Conservation (phyloP, 2,329 filamentous ascomycete species). For the Alternaria triticimaculans region DNA sequence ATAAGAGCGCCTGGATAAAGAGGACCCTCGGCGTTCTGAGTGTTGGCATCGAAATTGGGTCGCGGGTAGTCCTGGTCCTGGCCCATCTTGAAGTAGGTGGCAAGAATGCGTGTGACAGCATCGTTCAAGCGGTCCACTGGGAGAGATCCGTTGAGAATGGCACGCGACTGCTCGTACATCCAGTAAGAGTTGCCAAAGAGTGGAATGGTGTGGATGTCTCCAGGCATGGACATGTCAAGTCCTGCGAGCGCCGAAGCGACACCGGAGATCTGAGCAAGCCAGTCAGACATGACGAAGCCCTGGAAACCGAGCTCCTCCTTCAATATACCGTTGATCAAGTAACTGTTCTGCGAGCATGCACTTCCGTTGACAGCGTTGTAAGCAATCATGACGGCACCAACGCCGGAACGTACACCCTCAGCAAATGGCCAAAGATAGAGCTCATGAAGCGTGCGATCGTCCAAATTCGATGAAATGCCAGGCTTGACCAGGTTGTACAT, state of each 20-base stretch:
- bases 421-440: slow-evolving; percentile 88
- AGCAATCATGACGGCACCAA: slow-evolving; percentile 82
- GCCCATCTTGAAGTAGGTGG: slow-evolving; percentile 76
- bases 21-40: slow-evolving; percentile 42
- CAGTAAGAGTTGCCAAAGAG: slow-evolving; percentile 62
- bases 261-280: slow-evolving; percentile 83
- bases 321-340: slow-evolving; percentile 80
- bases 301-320: slow-evolving; percentile 89
- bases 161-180: slow-evolving; percentile 75
- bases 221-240: slow-evolving; percentile 81
- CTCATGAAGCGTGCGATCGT: slow-evolving; percentile 77
- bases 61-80: slow-evolving; percentile 53
- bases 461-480: slow-evolving; percentile 66
- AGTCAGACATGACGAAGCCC: slow-evolving; percentile 74
- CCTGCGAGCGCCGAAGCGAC: slow-evolving; percentile 81
- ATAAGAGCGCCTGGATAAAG: slow-evolving; percentile 54
- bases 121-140: slow-evolving; percentile 85
- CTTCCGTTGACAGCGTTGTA: slow-evolving; percentile 65
- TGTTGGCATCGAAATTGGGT: slow-evolving; percentile 49
- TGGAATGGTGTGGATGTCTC: slow-evolving; percentile 65
- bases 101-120: slow-evolving; percentile 84
- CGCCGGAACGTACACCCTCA: slow-evolving; percentile 76
- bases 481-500: slow-evolving; percentile 51
- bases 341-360: slow-evolving; percentile 75
- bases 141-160: slow-evolving; percentile 82